Base-by-base conservation (phyloP, 2,329 filamentous ascomycete species). In the Diaporthe australafricana region DNA sequence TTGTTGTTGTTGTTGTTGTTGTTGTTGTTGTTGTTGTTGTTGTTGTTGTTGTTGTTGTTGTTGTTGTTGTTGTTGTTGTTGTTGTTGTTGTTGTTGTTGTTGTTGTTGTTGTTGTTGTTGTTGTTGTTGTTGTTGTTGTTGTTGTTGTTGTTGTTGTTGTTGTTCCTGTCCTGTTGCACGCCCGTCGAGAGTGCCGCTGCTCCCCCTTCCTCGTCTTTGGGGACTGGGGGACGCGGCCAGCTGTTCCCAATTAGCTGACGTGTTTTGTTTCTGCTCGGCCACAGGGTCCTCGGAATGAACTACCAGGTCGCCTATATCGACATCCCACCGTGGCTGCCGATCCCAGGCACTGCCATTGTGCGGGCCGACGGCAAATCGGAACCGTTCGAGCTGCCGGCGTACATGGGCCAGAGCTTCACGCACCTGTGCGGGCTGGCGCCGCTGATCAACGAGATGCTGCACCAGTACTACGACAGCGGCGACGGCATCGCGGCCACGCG, bases 401-500 rank as follows among this genome's bases (percentile, higher is more conserved):
- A 76, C 47, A 74, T 74, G 60, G 75, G 72, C 3, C 65, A 70
- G 6, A 76, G 65, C 30, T 76, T 77, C 48, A 63, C 70, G 9
- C 42, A 72, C 17, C 38, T 74, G 5, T 77, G 75, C 68, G 57
- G 35, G 30, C 67, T 77, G 42, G 71, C 67, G 72, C 50, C 70
- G 4, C 63, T 77, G 6, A 50, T 73, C 52, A 68, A 70, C 68
- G 50, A 72, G 35, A 66, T 73, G 25, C 48, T 72, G 20, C 38
- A 60, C 42, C 53, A 68, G 0, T 71, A 74, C 63, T 72, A 75
- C 32, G 67, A 67, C 57, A 70, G 71, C 27, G 71, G 70, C 2
- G 74, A 71, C 35, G 47, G 70, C 20, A 57, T 71, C 11, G 22
- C 70, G n/a, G 27, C 70, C 0, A 47, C 42, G 30, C 47, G 22